Conservation (phyloP, 805 yeast species). For the Candida yuanshanica region DNA sequence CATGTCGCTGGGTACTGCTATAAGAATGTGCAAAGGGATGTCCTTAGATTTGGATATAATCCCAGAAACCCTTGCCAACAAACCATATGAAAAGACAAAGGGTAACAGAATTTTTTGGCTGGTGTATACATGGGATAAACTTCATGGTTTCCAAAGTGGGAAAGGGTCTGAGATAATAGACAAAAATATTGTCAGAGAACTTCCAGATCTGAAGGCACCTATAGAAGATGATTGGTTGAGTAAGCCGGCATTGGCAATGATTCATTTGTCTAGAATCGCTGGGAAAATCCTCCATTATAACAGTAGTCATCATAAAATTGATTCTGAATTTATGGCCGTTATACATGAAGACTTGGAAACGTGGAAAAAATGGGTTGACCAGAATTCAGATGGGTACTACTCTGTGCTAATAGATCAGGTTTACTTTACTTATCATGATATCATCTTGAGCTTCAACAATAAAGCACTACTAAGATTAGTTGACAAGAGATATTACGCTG, state of each 20-base stretch:
- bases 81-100: conserved; percentile 35
- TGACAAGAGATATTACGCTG: conserved; percentile 12
- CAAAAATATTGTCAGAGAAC: conserved; percentile 29
- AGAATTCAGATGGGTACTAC: conserved; percentile 13
- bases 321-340: conserved; percentile 16
- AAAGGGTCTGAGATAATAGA: conserved; percentile 33
- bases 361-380: conserved; percentile 17
- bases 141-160: conserved; percentile 49
- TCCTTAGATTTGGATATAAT: conserved; percentile 30
- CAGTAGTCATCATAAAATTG: conserved; percentile 7
- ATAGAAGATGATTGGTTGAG: conserved; percentile 38
- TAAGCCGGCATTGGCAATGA: conserved; percentile 39
- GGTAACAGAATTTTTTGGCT: conserved; percentile 50
- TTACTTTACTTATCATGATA: conserved; percentile 17
- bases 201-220: conserved; percentile 22
- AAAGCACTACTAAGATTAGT: conserved; percentile 14
- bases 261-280: conserved; percentile 37
- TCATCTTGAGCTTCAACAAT: conserved; percentile 14
- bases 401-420: conserved; percentile 16
- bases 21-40: conserved; percentile 40
- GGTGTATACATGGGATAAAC: conserved; percentile 47
- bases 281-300: conserved; percentile 29
- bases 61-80: conserved; percentile 20
- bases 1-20: conserved; percentile 37
- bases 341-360: conserved; percentile 12